Percentiles rank a stretch among this genome's conserved stretches.
Evolutionary conservation across 352 stramenopile genomes (phyloP).

Genomic region (Phytophthora cryptogea): DNA sequence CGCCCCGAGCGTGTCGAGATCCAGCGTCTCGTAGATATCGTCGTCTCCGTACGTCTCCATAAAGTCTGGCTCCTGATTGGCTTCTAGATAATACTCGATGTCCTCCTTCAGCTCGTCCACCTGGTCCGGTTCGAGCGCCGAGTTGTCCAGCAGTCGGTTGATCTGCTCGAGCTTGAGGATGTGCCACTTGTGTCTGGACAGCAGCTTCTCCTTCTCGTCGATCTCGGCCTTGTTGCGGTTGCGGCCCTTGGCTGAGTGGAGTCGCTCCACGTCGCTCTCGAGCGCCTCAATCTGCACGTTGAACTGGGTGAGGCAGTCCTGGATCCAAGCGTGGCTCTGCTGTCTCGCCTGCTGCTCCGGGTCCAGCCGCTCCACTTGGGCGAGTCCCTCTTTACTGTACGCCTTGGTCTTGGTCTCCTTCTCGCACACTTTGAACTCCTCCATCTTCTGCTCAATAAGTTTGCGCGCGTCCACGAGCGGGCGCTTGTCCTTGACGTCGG

Average conservation of each 20-base stretch:
- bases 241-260: conserved; percentile 90
- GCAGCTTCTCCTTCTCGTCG: conserved; percentile 89
- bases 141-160: conserved; percentile 97
- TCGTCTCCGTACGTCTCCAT: conserved; percentile 91
- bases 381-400: conserved; percentile 98
- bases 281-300: conserved; percentile 91
- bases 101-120: conserved; percentile 98
- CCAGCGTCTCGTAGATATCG: conserved; percentile 96
- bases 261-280: conserved; percentile 81
- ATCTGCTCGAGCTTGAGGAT: conserved; percentile 98
- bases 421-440: conserved; percentile 99
- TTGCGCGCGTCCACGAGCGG: conserved; percentile 85
- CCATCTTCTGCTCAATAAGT: conserved; percentile 99
- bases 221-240: conserved; percentile 95
- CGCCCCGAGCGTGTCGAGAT: conserved; percentile 90
- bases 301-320: conserved; percentile 78
- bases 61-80: conserved; percentile 93
- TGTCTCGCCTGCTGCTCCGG: conserved; percentile 85
- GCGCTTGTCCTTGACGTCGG: conserved; percentile 98
- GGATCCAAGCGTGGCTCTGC: conserved; percentile 84
- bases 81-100: conserved; percentile 98
- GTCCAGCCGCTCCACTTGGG: conserved; percentile 92
- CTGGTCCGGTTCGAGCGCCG: conserved; percentile 89
- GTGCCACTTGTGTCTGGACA: conserved; percentile 96
- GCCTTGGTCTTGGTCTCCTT: conserved; percentile 99